Percentiles rank a stretch among this genome's conserved stretches.
phyloP scores from a whole-genome alignment of 2,329 filamentous ascomycete genomes.

The Penicillium sp. region DNA sequence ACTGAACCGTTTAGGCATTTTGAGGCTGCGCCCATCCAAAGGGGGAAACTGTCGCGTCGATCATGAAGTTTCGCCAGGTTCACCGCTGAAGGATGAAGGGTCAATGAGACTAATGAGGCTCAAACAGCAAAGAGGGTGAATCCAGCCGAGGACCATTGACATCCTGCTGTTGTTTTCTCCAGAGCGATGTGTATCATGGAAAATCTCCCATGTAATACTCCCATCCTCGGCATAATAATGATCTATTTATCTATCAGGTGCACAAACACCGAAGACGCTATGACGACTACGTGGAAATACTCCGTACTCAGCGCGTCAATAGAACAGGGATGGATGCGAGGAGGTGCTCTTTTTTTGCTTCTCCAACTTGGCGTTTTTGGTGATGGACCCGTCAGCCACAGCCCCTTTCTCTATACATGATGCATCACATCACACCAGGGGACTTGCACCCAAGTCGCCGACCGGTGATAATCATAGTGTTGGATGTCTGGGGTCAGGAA shows the following conservation, averaged over 20 bases:
- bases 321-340: not conserved
- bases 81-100: not conserved
- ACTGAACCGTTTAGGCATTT: not conserved
- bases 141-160: not conserved
- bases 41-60: not conserved
- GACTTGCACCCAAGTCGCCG: not conserved
- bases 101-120: not conserved
- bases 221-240: not conserved
- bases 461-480: not conserved
- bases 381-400: not conserved
- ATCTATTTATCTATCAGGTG: not conserved
- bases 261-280: too few relatives aligned
- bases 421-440: not conserved
- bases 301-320: not conserved
- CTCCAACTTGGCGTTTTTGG: not conserved
- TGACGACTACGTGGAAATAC: not conserved
- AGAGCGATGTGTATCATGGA: not conserved
- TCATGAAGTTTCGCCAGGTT: not conserved
- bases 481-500: not conserved
- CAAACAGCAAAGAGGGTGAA: not conserved
- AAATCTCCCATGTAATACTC: not conserved
- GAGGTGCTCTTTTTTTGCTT: not conserved
- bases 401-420: not conserved
- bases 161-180: not conserved
- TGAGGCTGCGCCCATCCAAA: not conserved